These are phyloP conservation scores for Trichocomaceae sp. DNA, from an alignment of 2,329 filamentous ascomycete genomes.

Conservation along the genomic window DNA sequence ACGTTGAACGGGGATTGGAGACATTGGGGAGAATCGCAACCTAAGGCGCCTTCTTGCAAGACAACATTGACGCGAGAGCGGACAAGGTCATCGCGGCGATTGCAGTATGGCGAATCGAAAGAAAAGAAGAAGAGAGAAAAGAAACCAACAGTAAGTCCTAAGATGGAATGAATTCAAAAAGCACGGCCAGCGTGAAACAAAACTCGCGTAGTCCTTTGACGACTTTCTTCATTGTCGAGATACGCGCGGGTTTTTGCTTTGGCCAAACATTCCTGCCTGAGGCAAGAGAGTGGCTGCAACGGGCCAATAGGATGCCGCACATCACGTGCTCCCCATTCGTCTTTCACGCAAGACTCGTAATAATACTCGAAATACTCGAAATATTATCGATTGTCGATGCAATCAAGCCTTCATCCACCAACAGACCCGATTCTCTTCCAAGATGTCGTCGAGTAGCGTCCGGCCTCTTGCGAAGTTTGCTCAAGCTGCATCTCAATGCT, in stretches of 20 bases:
- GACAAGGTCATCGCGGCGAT: slow-evolving; percentile 35
- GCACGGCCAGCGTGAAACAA: not conserved
- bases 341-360: not conserved
- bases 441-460: slow-evolving; percentile 46
- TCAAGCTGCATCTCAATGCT: slow-evolving; percentile 58
- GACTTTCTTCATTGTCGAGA: not conserved
- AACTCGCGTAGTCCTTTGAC: not conserved
- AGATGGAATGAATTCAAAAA: not conserved
- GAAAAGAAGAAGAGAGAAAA: not conserved
- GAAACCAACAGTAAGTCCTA: slow-evolving; percentile 10
- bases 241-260: slow-evolving; percentile 20
- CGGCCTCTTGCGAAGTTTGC: slow-evolving; percentile 65
- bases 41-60: slow-evolving; percentile 39
- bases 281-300: not conserved
- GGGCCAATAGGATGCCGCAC: not conserved
- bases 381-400: too few species aligned
- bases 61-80: slow-evolving; percentile 36
- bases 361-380: too few species aligned
- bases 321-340: not conserved
- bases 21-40: slow-evolving; percentile 45
- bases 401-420: not conserved
- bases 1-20: slow-evolving; percentile 40
- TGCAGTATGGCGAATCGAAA: not conserved
- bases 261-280: slow-evolving; percentile 9
- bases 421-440: slow-evolving; percentile 8